These are phyloP conservation scores for Gossypium aridum DNA, from an alignment of 441 rosid genomes.

Conservation along the genomic window DNA sequence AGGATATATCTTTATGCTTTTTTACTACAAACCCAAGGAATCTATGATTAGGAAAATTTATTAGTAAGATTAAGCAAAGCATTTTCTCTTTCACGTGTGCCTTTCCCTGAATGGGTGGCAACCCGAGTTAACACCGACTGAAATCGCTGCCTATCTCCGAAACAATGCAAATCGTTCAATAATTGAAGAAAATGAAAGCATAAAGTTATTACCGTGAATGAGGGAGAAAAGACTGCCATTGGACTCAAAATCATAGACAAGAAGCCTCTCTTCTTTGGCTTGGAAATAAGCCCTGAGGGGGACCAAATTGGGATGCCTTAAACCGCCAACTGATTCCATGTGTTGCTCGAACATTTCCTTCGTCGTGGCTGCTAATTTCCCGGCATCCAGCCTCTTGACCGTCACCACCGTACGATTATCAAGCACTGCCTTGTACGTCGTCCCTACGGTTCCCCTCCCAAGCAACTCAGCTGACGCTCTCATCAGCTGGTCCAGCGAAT, in stretches of 20 bases:
- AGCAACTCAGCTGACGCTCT: constrained; percentile 88
- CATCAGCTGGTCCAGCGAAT: constrained; percentile 85
- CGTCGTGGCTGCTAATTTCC: constrained; percentile 47
- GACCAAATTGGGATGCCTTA: constrained; percentile 80
- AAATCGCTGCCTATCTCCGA: too few species aligned
- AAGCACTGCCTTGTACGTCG: constrained; percentile 81
- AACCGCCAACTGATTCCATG: constrained; percentile 78
- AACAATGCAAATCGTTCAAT: too few species aligned
- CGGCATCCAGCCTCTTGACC: constrained; percentile 78
- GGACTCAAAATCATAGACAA: constrained; percentile 75
- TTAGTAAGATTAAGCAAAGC: too few species aligned
- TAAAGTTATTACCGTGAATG: constrained; percentile 73
- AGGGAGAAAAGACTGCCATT: constrained; percentile 85
- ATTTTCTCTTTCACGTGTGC: too few species aligned
- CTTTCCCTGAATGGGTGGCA: too few species aligned
- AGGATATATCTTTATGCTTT: too few species aligned
- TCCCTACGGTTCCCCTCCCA: constrained; percentile 75
- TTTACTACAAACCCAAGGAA: too few species aligned
- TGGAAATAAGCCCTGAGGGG: constrained; percentile 72
- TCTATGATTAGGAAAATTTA: too few species aligned
- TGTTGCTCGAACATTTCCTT: constrained; percentile 61
- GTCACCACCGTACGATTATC: constrained; percentile 75
- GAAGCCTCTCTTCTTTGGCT: constrained; percentile 72
- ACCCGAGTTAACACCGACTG: too few species aligned
- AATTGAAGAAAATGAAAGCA: too few species aligned